These are phyloP conservation scores for Colletotrichum cereale DNA, from an alignment of 2,329 filamentous ascomycete genomes.

Conservation along the genomic window DNA sequence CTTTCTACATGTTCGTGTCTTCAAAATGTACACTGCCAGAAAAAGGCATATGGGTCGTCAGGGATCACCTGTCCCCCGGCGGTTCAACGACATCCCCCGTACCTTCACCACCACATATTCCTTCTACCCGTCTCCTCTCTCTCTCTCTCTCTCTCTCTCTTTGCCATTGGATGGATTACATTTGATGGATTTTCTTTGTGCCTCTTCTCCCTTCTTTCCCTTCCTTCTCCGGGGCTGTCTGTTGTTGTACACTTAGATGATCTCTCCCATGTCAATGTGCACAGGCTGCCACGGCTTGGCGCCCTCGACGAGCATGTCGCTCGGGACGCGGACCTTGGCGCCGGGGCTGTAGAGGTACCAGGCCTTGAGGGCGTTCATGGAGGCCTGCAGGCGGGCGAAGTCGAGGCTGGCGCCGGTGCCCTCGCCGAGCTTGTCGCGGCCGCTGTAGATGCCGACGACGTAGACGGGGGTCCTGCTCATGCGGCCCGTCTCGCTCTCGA, in stretches of 20 bases:
- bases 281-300: constrained; percentile 75
- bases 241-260: constrained; percentile 61
- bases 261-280: constrained; percentile 78
- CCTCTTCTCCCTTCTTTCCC: not conserved
- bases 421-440: constrained; percentile 91
- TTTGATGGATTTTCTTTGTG: constrained; percentile 13
- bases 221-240: no score
- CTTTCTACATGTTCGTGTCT: constrained; percentile 34
- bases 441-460: constrained; percentile 94
- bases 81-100: not conserved
- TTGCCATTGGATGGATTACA: constrained; percentile 25
- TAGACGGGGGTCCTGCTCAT: constrained; percentile 88
- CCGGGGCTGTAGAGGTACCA: constrained; percentile 97
- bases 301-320: constrained; percentile 74
- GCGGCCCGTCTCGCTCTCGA: constrained; percentile 92
- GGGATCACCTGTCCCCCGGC: constrained; percentile 7
- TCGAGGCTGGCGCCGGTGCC: constrained; percentile 84
- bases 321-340: constrained; percentile 73
- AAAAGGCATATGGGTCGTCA: constrained; percentile 28
- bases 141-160: not conserved
- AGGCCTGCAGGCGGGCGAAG: constrained; percentile 82
- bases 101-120: not conserved
- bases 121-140: not conserved
- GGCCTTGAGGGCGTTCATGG: constrained; percentile 86
- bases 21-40: constrained; percentile 40